These are phyloP conservation scores for Moesziomyces sp. DNA, from an alignment of 1,284 basidiomycete genomes.

Conservation along the genomic window DNA sequence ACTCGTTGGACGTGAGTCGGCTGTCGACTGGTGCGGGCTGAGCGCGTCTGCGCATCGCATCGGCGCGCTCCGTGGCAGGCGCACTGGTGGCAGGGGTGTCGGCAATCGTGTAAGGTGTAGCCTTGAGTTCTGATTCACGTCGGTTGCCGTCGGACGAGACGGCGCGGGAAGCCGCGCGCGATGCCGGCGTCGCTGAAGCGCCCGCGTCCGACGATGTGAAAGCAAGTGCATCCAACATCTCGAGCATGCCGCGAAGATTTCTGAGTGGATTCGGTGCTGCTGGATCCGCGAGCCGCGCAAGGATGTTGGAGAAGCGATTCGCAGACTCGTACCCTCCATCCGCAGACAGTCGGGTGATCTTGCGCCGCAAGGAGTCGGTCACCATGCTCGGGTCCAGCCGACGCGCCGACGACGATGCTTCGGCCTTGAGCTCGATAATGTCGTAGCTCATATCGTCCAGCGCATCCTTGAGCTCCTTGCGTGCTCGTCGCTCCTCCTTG, in stretches of 20 bases:
- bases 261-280: constrained; percentile 18
- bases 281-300: constrained; percentile 28
- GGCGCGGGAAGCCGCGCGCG: constrained; percentile 18
- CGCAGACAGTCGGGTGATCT: constrained; percentile 33
- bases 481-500: constrained; percentile 31
- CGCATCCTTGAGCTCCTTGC: constrained; percentile 44
- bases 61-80: constrained; percentile 15
- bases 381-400: constrained; percentile 23
- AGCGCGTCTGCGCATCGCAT: constrained; percentile 2
- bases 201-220: constrained; percentile 34
- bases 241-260: constrained; percentile 38
- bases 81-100: constrained; percentile 29
- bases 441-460: constrained; percentile 52
- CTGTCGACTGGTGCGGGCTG: constrained; percentile 8
- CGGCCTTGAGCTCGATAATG: constrained; percentile 45
- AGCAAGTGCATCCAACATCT: constrained; percentile 36
- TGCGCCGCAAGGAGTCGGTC: constrained; percentile 38
- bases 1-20: constrained; percentile 5
- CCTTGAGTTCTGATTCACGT: constrained; percentile 20
- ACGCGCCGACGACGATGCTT: constrained; percentile 13
- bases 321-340: constrained; percentile 50
- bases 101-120: constrained; percentile 29
- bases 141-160: constrained; percentile 20
- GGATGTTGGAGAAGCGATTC: constrained; percentile 31
- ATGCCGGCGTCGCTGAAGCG: constrained; percentile 27